Conservation (phyloP, 495 filamentous ascomycete species). For the Penicillium argentinense region DNA sequence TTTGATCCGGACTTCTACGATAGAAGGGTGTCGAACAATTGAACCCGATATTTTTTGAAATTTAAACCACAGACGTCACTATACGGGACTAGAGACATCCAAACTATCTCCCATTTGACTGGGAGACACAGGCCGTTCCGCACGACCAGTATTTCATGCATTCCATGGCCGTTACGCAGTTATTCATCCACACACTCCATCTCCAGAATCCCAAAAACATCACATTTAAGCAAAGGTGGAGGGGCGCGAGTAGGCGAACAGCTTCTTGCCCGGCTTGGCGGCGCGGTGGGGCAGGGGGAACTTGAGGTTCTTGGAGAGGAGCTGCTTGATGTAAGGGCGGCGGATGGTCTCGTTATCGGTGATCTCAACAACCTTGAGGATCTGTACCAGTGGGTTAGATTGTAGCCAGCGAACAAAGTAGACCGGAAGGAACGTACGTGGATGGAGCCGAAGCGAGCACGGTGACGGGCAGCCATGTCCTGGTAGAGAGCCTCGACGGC, state of each 20-base stretch:
- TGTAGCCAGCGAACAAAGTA: no score
- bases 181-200: slow-evolving; percentile 49
- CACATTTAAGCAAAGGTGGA: slow-evolving; percentile 74
- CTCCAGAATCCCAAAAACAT: slow-evolving; percentile 35
- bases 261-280: slow-evolving; percentile 77
- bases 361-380: slow-evolving; percentile 96
- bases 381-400: slow-evolving; percentile 56
- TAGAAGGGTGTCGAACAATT: no score
- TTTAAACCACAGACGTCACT: slow-evolving; percentile 46
- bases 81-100: slow-evolving; percentile 49
- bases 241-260: slow-evolving; percentile 88
- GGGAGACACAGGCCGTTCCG: slow-evolving; percentile 43
- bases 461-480: slow-evolving; percentile 98
- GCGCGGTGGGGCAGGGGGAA: slow-evolving; percentile 98
- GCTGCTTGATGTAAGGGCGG: slow-evolving; percentile 98
- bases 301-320: slow-evolving; percentile 88
- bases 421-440: slow-evolving; percentile 65
- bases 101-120: slow-evolving; percentile 40
- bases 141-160: slow-evolving; percentile 46
- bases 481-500: slow-evolving; percentile 97
- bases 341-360: slow-evolving; percentile 90
- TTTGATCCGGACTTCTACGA: no score
- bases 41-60: slow-evolving; percentile 44
- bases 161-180: slow-evolving; percentile 51
- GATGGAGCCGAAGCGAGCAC: slow-evolving; percentile 94